phyloP scores from a whole-genome alignment of 2,329 filamentous ascomycete species.

The Xylariaceae sp. region DNA sequence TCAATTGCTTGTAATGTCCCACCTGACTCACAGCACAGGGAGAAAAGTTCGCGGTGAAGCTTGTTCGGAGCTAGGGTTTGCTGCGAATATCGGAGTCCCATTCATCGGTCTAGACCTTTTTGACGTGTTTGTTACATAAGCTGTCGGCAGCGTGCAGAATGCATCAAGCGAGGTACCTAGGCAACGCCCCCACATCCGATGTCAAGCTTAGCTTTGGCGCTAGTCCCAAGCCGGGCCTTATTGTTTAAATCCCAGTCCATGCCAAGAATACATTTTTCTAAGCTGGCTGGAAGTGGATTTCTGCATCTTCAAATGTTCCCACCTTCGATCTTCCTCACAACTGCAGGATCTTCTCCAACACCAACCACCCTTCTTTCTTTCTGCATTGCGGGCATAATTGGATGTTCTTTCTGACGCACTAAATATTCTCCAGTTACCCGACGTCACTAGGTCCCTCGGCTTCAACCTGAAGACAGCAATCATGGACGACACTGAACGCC shows the following conservation, averaged over 20 bases:
- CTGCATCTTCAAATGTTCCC: constrained; percentile 28
- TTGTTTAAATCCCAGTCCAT: constrained; percentile 5
- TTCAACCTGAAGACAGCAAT: constrained; percentile 7
- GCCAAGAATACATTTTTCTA: constrained; percentile 27
- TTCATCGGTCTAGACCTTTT: background rate
- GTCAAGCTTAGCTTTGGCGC: constrained; percentile 4
- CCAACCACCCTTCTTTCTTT: constrained; percentile 5
- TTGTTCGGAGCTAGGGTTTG: background rate
- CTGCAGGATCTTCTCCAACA: constrained; percentile 23
- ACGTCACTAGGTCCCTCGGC: background rate
- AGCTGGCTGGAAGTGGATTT: constrained; percentile 20
- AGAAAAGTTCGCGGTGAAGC: constrained; percentile 21
- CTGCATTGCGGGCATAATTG: background rate
- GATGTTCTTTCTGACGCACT: background rate
- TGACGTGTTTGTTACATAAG: no score
- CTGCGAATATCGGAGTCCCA: constrained; percentile 37
- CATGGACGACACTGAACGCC: constrained; percentile 82
- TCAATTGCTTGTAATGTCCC: constrained; percentile 34
- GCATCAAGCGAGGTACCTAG: background rate
- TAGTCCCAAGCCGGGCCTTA: constrained; percentile 10
- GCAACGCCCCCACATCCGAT: background rate
- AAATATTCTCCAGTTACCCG: background rate
- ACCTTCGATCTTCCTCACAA: constrained; percentile 9
- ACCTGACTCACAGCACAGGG: constrained; percentile 31
- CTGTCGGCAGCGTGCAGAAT: background rate